These are phyloP conservation scores for Blepharisma stoltei DNA, from an alignment of 73 alveolate genomes.

Conservation along the genomic window DNA sequence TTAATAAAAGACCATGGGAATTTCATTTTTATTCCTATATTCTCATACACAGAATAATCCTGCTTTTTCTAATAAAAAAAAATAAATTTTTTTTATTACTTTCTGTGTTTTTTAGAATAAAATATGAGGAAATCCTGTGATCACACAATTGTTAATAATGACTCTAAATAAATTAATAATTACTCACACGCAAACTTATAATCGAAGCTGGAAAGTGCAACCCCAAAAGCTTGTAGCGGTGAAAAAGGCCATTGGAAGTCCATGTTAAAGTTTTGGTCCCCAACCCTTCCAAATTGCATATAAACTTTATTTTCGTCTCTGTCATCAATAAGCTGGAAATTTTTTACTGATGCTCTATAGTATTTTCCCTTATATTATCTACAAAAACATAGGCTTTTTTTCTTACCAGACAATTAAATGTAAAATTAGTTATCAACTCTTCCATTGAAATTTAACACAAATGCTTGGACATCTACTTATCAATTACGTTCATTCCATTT, in stretches of 20 bases:
- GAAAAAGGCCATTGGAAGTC: constrained; percentile 80
- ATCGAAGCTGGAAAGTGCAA: constrained; percentile 76
- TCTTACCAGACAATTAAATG: too few relatives aligned
- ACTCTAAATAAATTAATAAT: background rate
- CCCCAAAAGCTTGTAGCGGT: constrained; percentile 72
- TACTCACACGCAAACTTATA: constrained; percentile 85
- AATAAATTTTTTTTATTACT: too few relatives aligned
- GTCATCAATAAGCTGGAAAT: constrained; percentile 78
- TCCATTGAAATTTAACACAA: constrained; percentile 80
- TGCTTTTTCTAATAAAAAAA: too few relatives aligned
- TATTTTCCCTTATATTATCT: too few relatives aligned
- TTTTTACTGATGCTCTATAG: constrained; percentile 84
- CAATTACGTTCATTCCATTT: constrained; percentile 72
- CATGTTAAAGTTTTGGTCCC: constrained; percentile 73
- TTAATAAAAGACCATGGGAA: too few relatives aligned
- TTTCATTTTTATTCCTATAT: too few relatives aligned
- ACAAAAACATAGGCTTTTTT: too few relatives aligned
- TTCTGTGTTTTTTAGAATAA: too few relatives aligned
- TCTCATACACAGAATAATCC: too few relatives aligned
- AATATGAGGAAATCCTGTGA: too few relatives aligned
- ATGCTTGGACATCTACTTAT: constrained; percentile 68
- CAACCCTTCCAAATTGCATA: constrained; percentile 85
- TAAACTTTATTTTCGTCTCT: constrained; percentile 63
- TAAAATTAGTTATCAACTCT: too few relatives aligned
- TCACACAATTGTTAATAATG: too few relatives aligned